These are phyloP conservation scores for Aspergillus campestris DNA, from an alignment of 495 filamentous ascomycete species.

Conservation along the genomic window DNA sequence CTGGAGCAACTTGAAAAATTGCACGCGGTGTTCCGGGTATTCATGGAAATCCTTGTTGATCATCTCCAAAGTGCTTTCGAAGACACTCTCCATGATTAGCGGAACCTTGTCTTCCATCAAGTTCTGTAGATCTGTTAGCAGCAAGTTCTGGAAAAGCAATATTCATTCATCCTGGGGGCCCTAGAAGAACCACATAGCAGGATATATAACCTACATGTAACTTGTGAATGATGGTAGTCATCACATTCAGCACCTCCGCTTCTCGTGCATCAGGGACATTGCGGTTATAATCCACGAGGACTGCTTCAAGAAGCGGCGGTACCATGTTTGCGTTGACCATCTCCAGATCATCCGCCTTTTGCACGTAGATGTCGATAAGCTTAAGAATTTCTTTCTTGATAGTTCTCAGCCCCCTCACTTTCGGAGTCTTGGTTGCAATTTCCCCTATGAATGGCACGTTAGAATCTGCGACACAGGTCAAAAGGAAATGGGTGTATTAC, in stretches of 20 bases:
- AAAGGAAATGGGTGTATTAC: conserved; percentile 43
- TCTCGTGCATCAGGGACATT: conserved; percentile 96
- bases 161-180: background rate
- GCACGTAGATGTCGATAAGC: conserved; percentile 93
- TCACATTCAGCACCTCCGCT: conserved; percentile 92
- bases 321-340: conserved; percentile 90
- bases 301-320: conserved; percentile 91
- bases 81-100: conserved; percentile 95
- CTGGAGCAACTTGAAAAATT: conserved; percentile 94
- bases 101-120: conserved; percentile 98
- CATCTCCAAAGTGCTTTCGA: conserved; percentile 98
- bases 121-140: conserved; percentile 44
- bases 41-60: conserved; percentile 99
- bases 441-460: conserved; percentile 48
- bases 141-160: background rate
- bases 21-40: conserved; percentile 94
- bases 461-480: background rate
- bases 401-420: conserved; percentile 86
- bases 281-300: conserved; percentile 90
- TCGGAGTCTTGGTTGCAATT: conserved; percentile 95
- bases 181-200: too few species aligned
- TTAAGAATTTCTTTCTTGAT: conserved; percentile 99
- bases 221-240: conserved; percentile 95
- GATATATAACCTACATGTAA: conserved; percentile 64
- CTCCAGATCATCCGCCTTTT: conserved; percentile 93